These are phyloP conservation scores for Fusarium siculi DNA, from an alignment of 2,329 filamentous ascomycete species.

Conservation along the genomic window DNA sequence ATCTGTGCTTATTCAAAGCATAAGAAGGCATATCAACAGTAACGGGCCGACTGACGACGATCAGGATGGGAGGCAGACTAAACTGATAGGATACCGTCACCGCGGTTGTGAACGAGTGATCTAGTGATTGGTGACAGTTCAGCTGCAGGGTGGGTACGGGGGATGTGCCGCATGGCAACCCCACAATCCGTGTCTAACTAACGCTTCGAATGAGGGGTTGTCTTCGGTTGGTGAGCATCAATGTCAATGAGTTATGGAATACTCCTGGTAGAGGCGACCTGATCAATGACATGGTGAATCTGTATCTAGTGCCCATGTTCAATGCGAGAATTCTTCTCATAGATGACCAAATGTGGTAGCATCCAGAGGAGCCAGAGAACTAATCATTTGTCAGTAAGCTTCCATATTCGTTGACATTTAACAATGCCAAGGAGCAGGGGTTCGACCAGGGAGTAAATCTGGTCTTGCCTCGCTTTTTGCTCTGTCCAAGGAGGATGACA, in stretches of 20 bases:
- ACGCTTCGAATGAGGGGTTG: constrained; percentile 34
- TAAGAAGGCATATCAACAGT: constrained; percentile 10
- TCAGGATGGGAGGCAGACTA: constrained; percentile 27
- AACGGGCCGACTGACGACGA: constrained; percentile 46
- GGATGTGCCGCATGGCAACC: constrained; percentile 43
- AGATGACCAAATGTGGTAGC: not conserved
- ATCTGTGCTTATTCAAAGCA: constrained; percentile 7
- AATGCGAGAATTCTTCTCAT: not conserved
- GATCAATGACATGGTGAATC: not conserved
- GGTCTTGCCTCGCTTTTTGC: constrained; percentile 14
- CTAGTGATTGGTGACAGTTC: constrained; percentile 40
- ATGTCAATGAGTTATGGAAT: not conserved
- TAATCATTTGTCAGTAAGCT: constrained; percentile 12
- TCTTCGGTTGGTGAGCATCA: constrained; percentile 4
- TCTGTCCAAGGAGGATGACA: not conserved
- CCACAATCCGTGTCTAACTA: constrained; percentile 30
- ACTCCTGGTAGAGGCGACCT: not conserved
- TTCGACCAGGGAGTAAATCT: not conserved
- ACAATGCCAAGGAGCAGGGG: constrained; percentile 35
- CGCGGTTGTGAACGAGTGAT: constrained; percentile 38
- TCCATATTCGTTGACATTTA: constrained; percentile 10
- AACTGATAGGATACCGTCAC: constrained; percentile 46
- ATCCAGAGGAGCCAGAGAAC: not conserved
- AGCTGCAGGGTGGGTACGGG: constrained; percentile 27
- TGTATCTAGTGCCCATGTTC: not conserved